phyloP scores from a whole-genome alignment of 1,284 basidiomycete species.

The Trametes versicolor region DNA sequence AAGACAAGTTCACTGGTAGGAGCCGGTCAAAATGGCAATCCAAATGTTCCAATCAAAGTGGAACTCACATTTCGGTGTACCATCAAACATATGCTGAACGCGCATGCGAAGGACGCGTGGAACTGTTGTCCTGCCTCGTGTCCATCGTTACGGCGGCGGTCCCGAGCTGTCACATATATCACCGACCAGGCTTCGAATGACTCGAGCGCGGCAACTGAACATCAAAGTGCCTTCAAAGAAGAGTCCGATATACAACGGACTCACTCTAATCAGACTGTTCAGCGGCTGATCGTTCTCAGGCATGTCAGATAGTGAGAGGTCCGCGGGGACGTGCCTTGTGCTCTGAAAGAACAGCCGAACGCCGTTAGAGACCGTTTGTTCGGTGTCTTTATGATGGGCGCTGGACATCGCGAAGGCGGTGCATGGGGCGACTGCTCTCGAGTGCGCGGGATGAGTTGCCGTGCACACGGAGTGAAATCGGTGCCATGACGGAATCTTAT shows the following conservation, averaged over 20 bases:
- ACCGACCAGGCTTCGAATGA: neutral
- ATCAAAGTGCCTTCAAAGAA: neutral
- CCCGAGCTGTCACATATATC: neutral
- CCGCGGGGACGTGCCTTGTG: neutral
- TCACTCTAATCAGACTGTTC: neutral
- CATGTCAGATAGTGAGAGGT: conserved; percentile 1
- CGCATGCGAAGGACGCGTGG: too few species aligned
- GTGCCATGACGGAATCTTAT: too few species aligned
- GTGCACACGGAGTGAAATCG: too few species aligned
- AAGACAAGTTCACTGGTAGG: too few species aligned
- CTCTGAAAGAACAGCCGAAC: neutral
- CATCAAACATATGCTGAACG: too few species aligned
- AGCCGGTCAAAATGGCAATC: too few species aligned
- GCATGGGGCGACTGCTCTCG: neutral
- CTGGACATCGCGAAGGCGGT: neutral
- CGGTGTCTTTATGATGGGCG: conserved; percentile 1
- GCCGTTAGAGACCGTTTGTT: conserved; percentile 9
- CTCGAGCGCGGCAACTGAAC: conserved; percentile 2
- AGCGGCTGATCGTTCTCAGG: neutral
- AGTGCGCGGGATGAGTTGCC: too few species aligned
- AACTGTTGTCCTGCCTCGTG: too few species aligned
- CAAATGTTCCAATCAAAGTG: too few species aligned
- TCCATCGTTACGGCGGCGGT: neutral
- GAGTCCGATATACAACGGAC: neutral
- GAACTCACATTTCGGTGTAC: too few species aligned